phyloP scores from a whole-genome alignment of 1,139 yeast species.

The Geotrichum siamense region DNA sequence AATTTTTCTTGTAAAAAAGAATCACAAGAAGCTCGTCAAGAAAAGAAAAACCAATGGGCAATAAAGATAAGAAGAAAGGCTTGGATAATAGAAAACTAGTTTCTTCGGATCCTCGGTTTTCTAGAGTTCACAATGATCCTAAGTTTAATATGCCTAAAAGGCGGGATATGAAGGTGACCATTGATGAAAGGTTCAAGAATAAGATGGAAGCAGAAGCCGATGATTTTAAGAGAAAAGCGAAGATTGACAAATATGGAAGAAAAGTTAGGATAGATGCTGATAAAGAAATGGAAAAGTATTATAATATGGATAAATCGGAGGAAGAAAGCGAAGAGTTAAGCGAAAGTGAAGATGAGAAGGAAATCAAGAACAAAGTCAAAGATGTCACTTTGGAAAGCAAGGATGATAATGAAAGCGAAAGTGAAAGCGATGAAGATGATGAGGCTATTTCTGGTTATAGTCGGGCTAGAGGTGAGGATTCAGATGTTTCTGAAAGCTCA shows the following conservation, averaged over 20 bases:
- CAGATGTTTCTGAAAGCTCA: constrained; percentile 37
- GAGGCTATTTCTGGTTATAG: constrained; percentile 39
- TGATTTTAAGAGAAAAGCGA: constrained; percentile 37
- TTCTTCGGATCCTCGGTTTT: constrained; percentile 74
- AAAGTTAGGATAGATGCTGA: constrained; percentile 43
- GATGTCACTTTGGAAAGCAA: constrained; percentile 8
- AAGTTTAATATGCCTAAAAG: constrained; percentile 70
- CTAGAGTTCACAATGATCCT: constrained; percentile 79
- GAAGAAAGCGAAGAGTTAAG: constrained; percentile 19
- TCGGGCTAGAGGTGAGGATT: constrained; percentile 70
- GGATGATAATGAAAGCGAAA: constrained; percentile 23
- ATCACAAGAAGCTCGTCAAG: too few relatives aligned
- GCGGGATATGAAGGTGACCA: constrained; percentile 63
- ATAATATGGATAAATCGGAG: constrained; percentile 43
- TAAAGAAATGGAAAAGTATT: constrained; percentile 57
- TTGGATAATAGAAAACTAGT: too few relatives aligned
- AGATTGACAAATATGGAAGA: constrained; percentile 84
- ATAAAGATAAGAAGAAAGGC: too few relatives aligned
- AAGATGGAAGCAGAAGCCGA: constrained; percentile 49
- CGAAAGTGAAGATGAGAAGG: constrained; percentile 15
- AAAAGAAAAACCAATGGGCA: too few relatives aligned
- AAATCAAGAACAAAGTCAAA: not conserved
- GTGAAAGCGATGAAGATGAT: constrained; percentile 26
- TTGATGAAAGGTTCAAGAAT: constrained; percentile 80
- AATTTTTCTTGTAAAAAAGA: too few relatives aligned